phyloP scores from a whole-genome alignment of 1,284 basidiomycete genomes.

The Leccinum pachyderme region DNA sequence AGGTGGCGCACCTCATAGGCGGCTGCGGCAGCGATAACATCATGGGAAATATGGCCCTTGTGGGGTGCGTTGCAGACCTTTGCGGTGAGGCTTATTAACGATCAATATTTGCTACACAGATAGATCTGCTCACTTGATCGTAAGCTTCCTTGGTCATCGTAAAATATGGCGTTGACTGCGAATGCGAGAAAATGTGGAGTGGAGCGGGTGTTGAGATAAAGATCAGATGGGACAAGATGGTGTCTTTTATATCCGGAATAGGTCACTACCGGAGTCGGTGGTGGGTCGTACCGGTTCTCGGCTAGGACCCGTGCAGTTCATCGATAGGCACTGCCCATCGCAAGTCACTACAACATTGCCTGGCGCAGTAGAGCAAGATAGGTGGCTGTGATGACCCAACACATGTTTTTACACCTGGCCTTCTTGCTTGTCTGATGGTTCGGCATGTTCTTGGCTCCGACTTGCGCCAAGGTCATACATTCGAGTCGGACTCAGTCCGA shows the following conservation, averaged over 20 bases:
- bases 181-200: neutral
- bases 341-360: neutral
- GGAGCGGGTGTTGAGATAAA: neutral
- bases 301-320: neutral
- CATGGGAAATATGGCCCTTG: constrained; percentile 29
- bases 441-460: neutral
- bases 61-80: neutral
- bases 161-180: neutral
- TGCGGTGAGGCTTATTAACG: neutral
- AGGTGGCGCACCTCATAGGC: constrained; percentile 21
- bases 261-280: neutral
- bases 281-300: constrained; percentile 9
- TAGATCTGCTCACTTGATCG: neutral
- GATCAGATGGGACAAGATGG: neutral
- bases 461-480: neutral
- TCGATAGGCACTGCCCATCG: neutral
- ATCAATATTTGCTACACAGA: neutral
- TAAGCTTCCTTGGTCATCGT: neutral
- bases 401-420: neutral
- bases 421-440: too few species aligned
- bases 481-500: too few species aligned
- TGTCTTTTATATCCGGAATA: neutral
- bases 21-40: constrained; percentile 30
- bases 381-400: neutral
- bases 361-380: neutral